phyloP scores from a whole-genome alignment of 2,329 filamentous ascomycete genomes.

The Paecilomyces fulvus region DNA sequence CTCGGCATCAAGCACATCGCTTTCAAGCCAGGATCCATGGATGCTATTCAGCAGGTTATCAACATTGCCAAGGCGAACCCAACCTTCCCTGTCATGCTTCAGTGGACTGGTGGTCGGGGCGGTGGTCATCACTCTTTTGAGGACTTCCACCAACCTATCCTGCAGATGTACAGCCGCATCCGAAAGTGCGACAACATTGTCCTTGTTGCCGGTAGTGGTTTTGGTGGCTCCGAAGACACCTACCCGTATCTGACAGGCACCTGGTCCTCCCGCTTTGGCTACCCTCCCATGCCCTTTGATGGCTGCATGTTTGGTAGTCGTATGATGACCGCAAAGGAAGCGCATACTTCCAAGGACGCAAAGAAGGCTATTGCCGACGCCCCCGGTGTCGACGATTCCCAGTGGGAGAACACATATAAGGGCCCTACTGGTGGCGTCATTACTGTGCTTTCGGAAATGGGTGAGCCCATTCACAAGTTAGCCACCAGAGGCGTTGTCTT shows the following conservation, averaged over 20 bases:
- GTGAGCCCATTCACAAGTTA: conserved; percentile 97
- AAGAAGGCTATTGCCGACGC: conserved; percentile 88
- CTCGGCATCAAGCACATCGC: conserved; percentile 86
- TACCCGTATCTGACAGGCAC: conserved; percentile 85
- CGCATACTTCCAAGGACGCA: conserved; percentile 74
- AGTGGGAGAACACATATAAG: conserved; percentile 94
- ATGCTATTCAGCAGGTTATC: conserved; percentile 81
- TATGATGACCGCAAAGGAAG: conserved; percentile 92
- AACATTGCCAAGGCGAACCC: conserved; percentile 94
- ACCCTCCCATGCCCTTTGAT: conserved; percentile 90
- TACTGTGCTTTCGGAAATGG: conserved; percentile 97
- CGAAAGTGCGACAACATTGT: conserved; percentile 80
- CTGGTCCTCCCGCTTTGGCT: conserved; percentile 81
- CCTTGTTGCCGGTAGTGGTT: conserved; percentile 82
- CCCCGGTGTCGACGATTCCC: conserved; percentile 66
- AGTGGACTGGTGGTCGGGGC: conserved; percentile 91
- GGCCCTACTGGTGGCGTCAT: conserved; percentile 86
- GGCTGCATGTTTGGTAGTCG: conserved; percentile 84
- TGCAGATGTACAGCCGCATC: conserved; percentile 86
- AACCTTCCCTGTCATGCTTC: conserved; percentile 81
- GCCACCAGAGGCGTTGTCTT: conserved; percentile 92
- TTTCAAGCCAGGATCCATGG: conserved; percentile 86
- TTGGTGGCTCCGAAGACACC: conserved; percentile 81
- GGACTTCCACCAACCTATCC: conserved; percentile 86
- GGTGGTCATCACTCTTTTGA: conserved; percentile 93